Conservation (phyloP, 306 rosid species). For the Dalbergia cochinchinensis region DNA sequence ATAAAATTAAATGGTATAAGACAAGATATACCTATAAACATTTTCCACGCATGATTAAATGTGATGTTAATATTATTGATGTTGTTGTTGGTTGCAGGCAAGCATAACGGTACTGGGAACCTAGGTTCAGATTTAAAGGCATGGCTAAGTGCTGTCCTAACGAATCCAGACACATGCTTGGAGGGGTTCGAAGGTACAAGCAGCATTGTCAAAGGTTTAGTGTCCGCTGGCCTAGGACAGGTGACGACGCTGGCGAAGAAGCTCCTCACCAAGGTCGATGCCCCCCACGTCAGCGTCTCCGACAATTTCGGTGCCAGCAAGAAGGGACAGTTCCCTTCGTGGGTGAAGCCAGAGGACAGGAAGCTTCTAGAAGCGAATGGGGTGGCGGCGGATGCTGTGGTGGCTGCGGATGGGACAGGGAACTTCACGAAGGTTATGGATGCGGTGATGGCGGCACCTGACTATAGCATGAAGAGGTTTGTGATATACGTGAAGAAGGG, state of each 20-base stretch:
- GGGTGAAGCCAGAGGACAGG: slow-evolving; percentile 62
- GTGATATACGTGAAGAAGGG: slow-evolving; percentile 80
- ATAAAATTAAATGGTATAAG: not conserved
- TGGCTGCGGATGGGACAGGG: slow-evolving; percentile 82
- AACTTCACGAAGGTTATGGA: slow-evolving; percentile 65
- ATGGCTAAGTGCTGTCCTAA: slow-evolving; percentile 83
- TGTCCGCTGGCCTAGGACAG: slow-evolving; percentile 55
- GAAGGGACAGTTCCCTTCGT: slow-evolving; percentile 54
- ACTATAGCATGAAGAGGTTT: slow-evolving; percentile 68
- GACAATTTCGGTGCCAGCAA: not conserved
- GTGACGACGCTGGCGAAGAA: slow-evolving; percentile 57
- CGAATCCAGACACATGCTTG: slow-evolving; percentile 80
- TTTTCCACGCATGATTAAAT: not conserved
- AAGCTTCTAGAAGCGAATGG: slow-evolving; percentile 59
- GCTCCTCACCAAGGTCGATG: slow-evolving; percentile 59
- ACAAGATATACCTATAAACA: not conserved
- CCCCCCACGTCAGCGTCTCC: slow-evolving; percentile 39
- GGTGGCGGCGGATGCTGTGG: slow-evolving; percentile 58
- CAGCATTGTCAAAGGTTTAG: slow-evolving; percentile 58
- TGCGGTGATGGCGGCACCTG: slow-evolving; percentile 82
- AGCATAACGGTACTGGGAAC: slow-evolving; percentile 72
- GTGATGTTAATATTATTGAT: not conserved
- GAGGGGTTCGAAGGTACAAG: slow-evolving; percentile 85
- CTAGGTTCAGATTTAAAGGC: slow-evolving; percentile 79
- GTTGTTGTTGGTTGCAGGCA: slow-evolving; percentile 47